phyloP scores from a whole-genome alignment of 495 filamentous ascomycete genomes.

The Penicillium steckii region DNA sequence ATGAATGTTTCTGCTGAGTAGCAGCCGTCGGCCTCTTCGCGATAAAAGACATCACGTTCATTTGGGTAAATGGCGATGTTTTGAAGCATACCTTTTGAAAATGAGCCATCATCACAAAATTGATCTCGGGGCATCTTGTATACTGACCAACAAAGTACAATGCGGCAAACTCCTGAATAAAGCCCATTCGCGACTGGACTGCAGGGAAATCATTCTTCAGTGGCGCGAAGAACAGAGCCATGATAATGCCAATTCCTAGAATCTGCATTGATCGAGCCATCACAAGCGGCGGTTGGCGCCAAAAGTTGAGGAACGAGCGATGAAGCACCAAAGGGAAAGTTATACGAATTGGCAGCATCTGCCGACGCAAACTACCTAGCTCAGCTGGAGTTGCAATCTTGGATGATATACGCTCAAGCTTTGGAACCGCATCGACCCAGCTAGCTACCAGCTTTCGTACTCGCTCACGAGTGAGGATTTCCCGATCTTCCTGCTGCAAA shows the following conservation, averaged over 20 bases:
- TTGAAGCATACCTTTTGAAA: constrained; percentile 64
- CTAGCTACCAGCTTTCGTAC: constrained; percentile 55
- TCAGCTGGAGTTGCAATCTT: constrained; percentile 65
- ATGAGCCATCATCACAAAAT: neutral
- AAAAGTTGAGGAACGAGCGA: constrained; percentile 64
- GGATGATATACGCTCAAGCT: constrained; percentile 24
- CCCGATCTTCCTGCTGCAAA: constrained; percentile 58
- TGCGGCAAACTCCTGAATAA: constrained; percentile 65
- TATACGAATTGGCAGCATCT: constrained; percentile 56
- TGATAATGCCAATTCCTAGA: constrained; percentile 60
- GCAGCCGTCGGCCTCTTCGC: constrained; percentile 64
- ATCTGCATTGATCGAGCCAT: constrained; percentile 68
- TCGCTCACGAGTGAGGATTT: constrained; percentile 56
- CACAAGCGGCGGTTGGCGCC: constrained; percentile 61
- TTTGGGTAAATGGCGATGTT: constrained; percentile 70
- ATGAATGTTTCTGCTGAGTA: constrained; percentile 70
- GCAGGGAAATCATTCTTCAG: constrained; percentile 63
- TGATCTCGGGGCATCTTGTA: constrained; percentile 21
- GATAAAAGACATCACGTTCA: constrained; percentile 69
- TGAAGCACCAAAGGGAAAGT: constrained; percentile 64
- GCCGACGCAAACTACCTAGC: constrained; percentile 61
- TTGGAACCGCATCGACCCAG: constrained; percentile 27
- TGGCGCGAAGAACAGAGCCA: constrained; percentile 71
- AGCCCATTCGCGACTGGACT: constrained; percentile 69
- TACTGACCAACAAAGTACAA: constrained; percentile 71